Percentiles rank a stretch among this genome's conserved stretches.
Evolutionary conservation across 345 rosid genomes (phyloP).

Genomic region (Dipteronia sinensis): DNA sequence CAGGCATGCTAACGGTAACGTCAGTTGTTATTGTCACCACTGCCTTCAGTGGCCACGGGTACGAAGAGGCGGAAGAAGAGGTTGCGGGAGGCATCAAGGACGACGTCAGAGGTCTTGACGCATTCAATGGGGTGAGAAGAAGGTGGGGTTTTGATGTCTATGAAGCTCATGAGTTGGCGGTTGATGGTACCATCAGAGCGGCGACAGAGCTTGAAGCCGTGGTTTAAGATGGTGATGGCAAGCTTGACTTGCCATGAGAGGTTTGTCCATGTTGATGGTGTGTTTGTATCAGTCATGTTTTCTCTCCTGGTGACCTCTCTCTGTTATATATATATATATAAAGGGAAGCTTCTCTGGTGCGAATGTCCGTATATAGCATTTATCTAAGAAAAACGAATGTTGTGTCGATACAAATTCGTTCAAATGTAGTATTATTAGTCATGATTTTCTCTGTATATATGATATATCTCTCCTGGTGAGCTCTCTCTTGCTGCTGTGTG

Average conservation of each 20-base stretch:
- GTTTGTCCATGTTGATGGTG: conserved; percentile 2
- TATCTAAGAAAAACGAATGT: no score
- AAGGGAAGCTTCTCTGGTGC: no score
- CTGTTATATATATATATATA: no score
- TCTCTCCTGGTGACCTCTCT: neutral
- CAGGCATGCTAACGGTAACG: conserved; percentile 10
- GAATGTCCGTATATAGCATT: no score
- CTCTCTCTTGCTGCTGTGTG: neutral
- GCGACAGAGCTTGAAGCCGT: neutral
- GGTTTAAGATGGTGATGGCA: neutral
- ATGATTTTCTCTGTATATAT: neutral
- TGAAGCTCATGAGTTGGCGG: conserved; percentile 23
- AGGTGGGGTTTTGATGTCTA: conserved; percentile 28
- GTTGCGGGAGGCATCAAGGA: conserved; percentile 26
- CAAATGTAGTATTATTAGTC: neutral
- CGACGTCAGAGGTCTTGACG: conserved; percentile 19
- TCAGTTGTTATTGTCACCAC: neutral
- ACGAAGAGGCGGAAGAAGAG: conserved; percentile 36
- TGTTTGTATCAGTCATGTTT: neutral
- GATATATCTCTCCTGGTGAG: neutral
- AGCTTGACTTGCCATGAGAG: conserved; percentile 9
- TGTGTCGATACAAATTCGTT: no score
- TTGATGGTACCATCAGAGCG: conserved; percentile 24
- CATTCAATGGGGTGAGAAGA: conserved; percentile 11
- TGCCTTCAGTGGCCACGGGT: neutral